These are phyloP conservation scores for Knufia fluminis DNA, from an alignment of 2,329 filamentous ascomycete species.

Conservation along the genomic window DNA sequence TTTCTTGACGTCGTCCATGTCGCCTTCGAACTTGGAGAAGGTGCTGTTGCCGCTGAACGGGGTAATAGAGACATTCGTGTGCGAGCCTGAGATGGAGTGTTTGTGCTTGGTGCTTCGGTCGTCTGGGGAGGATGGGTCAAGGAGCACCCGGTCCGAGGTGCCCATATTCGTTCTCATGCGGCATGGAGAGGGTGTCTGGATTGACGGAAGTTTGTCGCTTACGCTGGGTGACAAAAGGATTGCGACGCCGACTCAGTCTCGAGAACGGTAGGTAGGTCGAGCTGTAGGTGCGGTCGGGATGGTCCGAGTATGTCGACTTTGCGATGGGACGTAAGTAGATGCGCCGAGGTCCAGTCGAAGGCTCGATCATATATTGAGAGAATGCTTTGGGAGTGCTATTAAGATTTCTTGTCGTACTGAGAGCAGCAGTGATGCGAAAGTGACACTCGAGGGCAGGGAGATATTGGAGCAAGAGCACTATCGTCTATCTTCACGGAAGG, in stretches of 20 bases:
- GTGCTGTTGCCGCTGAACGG: conserved; percentile 15
- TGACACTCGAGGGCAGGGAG: too few relatives aligned
- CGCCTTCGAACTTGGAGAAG: conserved; percentile 13
- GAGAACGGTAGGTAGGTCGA: background rate
- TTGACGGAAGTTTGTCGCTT: background rate
- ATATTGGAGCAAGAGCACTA: too few relatives aligned
- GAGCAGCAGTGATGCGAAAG: too few relatives aligned
- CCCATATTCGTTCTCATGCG: background rate
- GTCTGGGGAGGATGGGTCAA: background rate
- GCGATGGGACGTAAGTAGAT: too few relatives aligned
- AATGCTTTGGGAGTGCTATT: too few relatives aligned
- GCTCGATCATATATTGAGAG: too few relatives aligned
- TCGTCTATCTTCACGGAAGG: too few relatives aligned
- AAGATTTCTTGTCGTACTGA: too few relatives aligned
- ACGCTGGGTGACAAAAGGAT: background rate
- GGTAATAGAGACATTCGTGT: background rate
- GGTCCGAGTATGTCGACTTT: background rate
- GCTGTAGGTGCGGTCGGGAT: background rate
- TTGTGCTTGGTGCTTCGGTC: background rate
- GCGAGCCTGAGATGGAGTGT: background rate
- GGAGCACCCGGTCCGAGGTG: background rate
- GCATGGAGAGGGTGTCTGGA: background rate
- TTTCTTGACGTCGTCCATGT: conserved; percentile 15
- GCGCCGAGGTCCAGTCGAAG: too few relatives aligned
- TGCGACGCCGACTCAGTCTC: background rate